Evolutionary conservation across 2,329 filamentous ascomycete species (phyloP).

Genomic region (Pseudocercospora fuligena): DNA sequence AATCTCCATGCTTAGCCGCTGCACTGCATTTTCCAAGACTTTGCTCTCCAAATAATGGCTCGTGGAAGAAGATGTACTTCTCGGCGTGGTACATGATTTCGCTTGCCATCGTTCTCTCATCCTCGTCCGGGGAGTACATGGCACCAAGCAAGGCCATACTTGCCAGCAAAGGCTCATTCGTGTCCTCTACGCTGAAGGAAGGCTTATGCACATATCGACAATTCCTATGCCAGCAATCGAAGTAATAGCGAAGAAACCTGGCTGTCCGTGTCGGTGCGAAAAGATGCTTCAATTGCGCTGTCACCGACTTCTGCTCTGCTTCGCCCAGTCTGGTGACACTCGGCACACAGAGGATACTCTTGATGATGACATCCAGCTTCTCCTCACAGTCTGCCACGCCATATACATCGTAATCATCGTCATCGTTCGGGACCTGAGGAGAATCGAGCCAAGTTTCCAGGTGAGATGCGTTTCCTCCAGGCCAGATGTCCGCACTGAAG

Average conservation of each 20-base stretch:
- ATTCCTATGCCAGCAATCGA: slow-evolving; percentile 19
- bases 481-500: slow-evolving; percentile 13
- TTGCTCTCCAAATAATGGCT: background rate
- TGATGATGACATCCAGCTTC: background rate
- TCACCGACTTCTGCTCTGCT: background rate
- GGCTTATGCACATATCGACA: slow-evolving; percentile 13
- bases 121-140: slow-evolving; percentile 19
- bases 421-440: background rate
- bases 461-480: background rate
- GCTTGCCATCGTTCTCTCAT: slow-evolving; percentile 16
- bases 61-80: slow-evolving; percentile 12
- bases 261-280: slow-evolving; percentile 4
- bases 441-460: background rate
- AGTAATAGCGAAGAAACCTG: slow-evolving; percentile 14
- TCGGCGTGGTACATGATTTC: slow-evolving; percentile 15
- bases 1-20: background rate
- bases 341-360: background rate
- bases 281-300: slow-evolving; percentile 9
- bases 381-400: slow-evolving; percentile 6
- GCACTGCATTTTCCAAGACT: background rate
- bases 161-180: slow-evolving; percentile 7
- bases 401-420: slow-evolving; percentile 2
- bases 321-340: slow-evolving; percentile 1
- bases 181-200: slow-evolving; percentile 7
- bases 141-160: slow-evolving; percentile 16